Evolutionary conservation across 441 rosid genomes (phyloP), one percentile per base, ranked within the genome.

Genomic region (Populus tomentosa): DNA sequence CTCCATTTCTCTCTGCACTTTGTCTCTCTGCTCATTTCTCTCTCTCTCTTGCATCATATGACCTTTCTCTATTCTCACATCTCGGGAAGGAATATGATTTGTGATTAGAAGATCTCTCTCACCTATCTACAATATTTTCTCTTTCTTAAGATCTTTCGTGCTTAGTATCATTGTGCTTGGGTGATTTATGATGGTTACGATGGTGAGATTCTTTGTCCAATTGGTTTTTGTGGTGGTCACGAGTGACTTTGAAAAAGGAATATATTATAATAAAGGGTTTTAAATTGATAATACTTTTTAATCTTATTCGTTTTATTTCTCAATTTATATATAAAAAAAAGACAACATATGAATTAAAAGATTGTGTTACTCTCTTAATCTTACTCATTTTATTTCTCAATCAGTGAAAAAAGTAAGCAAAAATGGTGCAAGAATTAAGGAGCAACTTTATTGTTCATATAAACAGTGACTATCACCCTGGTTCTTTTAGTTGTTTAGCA

Each of bases 181-280:
- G 64, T 53, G 75, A 82, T 73, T 76, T 78, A 69, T 86, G 86
- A 77, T 85, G 84, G 71, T 79, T 75, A 46, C 82, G 87, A 23
- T 86, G 90, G 50, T 82, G 84, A 75, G 79, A 82, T 26, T 80
- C 75, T 23, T 63, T 66, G 21, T 73, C 75, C 21, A 75, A 79
- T 9, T 83, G 86, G 70, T 83, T 82, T 75, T 70, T 76, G 75
- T 73, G 81, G 30, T 81, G 78, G 77, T 85, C 89, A 56, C 76
- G 77, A 83, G 32, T 30, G 32, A 30, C 0, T 30, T 30, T 30
- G 32, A 30, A 30, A 67, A 75, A 50, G 64, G 79, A 75, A 67
- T 82, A 87, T 93, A 93, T 92, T 74, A 53, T 18, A 80, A 73
- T 74, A 66, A 81, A 76, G 82, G 75, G 84, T 70, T 84, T 77